Base-by-base conservation (phyloP, 306 rosid genomes). In the Cicer cuneatum region DNA sequence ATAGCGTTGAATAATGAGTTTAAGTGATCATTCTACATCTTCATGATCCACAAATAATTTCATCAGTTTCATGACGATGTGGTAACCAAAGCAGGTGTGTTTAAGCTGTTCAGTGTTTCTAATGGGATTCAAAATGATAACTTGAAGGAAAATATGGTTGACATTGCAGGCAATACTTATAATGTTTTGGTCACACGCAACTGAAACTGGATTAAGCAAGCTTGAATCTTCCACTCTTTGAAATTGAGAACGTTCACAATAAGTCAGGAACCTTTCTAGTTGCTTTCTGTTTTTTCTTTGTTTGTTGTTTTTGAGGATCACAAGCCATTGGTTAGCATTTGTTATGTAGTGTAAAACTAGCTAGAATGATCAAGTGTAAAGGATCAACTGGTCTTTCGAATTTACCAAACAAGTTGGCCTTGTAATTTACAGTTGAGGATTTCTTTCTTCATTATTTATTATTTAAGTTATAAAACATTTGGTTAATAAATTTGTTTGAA, bases 1-100 rank as follows among this genome's bases (percentile, higher is more conserved):
- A 89, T 19, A 86, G 79, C 43, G 10, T 80, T 71, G 54, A 83
- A 41, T 54, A 42, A 66, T 71, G 78, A 78, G 71, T n/a, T 39
- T 40, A 70, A 33, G 16, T 6, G 39, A 24, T 42, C 69, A 38
- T 65, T 53, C 45, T 5, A 63, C 68, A 56, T 56, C 39, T 14
- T 33, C 65, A 67, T 16, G 37, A 54, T 48, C 72, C 38, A 70
- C 56, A 43, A 24, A 62, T 61, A 38, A 61, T 64, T 58, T 54
- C 70, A 12, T 52, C 51, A 70, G 72, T 66, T 76, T 62, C 35
- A 38, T 15, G 65, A 65, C 69, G 35, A 42, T 10, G 37, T 18
- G 70, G 64, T 70, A 51, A 63, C 59, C 68, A 58, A 67, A 59
- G 65, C 78, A 46, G 61, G 53, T 75, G 57, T 39, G 54, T 79